Evolutionary conservation across 2,329 filamentous ascomycete genomes (phyloP), one percentile per base, ranked within the genome.

Genomic region (Escovopsis sp.): DNA sequence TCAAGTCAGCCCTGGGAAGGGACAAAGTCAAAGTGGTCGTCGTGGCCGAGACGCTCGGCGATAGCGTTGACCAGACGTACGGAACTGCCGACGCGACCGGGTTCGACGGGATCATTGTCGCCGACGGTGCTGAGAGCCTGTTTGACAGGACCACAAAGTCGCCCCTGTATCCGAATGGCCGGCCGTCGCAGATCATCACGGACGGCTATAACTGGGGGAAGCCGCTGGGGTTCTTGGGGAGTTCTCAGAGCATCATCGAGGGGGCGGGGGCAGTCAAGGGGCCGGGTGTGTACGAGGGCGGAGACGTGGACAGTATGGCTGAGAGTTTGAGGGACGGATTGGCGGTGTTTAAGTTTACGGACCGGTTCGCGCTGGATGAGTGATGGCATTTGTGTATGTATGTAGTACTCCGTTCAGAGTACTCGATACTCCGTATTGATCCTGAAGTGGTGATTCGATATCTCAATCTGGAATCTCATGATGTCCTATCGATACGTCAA

Each of bases 151-250:
- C 57, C 15, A 56, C 56, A 15, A 57, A 57, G 19, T 73, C 70
- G 4, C 66, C 75, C 0, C 63, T 85, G 6, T 85, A 72, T 58
- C 81, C 81, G 1, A 63, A 70, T 2, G 75, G 75, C 1, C 68
- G 79, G 1, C 82, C 81, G 0, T 58, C 69, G 2, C 70, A 82
- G 62, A 79, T 85, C 40, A 56, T 84, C 15, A 55, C 66, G 12
- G 73, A 79, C 52, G 73, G 68, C 0, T 85, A 76, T 61, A 64
- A 73, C 23, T 85, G 77, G 65, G 81, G 80, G 4, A 86, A 86
- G 66, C 77, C 82, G 0, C 63, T 85, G 23, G 79, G 66, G 12
- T 73, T 72, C 26, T 49, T 83, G 1, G 79, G 77, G 11, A 60
- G 59, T 0, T 60, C 51, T 10, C 51, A 48, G 6, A 49, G 47